Base-by-base conservation (phyloP, 1,284 basidiomycete genomes). In the Tilletia walkeri region DNA sequence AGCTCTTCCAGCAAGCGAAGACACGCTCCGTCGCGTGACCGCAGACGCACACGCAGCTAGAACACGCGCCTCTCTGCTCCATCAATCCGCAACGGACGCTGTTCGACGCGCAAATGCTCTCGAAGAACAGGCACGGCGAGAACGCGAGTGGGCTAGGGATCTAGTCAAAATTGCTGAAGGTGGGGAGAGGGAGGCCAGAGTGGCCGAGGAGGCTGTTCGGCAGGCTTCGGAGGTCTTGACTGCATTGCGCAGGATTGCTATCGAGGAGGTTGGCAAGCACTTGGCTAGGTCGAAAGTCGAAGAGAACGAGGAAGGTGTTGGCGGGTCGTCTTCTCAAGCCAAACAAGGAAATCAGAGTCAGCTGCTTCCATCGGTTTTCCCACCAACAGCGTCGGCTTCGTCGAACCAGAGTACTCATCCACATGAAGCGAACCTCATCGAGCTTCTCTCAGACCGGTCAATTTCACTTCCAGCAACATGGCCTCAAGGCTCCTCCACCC, bases 191-290 rank as follows among this genome's bases (percentile, higher is more conserved):
- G 59, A 63, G 7, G 59, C 59, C 38, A 38, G 36, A 14, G 36
- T 63, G 18, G 59, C 59, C 36, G 59, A 63, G 36, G 59, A 63
- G 36, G 59, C 59, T 9, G 39, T 39, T 14, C 30, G 59, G 36
- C 34, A 34, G 36, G 59, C 59, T 14, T 34, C 18, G 6, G 59
- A 63, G 59, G 18, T 39, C 14, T 34, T 63, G 30, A 16, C 7
- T 34, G 34, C 30, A 38, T 16, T 63, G 10, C 30, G 59, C 34
- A 63, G 39, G 59, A 20, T 63, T 16, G 59, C 59, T 39, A 16
- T 39, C 12, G 59, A 63, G 34, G 36, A 63, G 12, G n/a, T 63
- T 9, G 18, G 34, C 9, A 24, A 38, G 36, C 59, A 63, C n/a
- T 20, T 63, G 10, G 59, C 38, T 39, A 4, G 30, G 2, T 30